These are phyloP conservation scores for Ustulina deusta DNA, from an alignment of 2,329 filamentous ascomycete genomes.

Conservation along the genomic window DNA sequence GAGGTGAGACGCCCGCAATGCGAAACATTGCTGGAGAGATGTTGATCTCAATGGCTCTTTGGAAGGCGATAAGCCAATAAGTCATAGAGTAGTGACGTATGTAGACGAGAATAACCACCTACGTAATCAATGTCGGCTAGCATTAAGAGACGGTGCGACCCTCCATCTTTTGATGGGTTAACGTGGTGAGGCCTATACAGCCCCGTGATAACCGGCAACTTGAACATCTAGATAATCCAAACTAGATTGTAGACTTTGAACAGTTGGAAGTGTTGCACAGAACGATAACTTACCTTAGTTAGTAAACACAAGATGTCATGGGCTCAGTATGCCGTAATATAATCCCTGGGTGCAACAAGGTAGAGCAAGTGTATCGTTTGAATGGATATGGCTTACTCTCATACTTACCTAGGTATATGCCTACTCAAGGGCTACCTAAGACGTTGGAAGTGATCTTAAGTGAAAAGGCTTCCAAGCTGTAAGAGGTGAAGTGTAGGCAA, in stretches of 20 bases:
- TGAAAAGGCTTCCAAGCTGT: no score
- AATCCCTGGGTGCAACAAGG: neutral
- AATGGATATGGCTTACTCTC: neutral
- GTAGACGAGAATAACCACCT: neutral
- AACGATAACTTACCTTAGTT: neutral
- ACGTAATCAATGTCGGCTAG: neutral
- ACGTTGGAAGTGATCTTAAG: no score
- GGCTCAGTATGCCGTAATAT: neutral
- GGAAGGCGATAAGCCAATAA: neutral
- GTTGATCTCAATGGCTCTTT: neutral
- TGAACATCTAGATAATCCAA: neutral
- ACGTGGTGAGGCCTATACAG: neutral
- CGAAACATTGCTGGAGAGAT: conserved; percentile 17
- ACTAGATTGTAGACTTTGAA: neutral
- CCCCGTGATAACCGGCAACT: neutral
- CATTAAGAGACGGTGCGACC: neutral
- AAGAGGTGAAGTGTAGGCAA: no score
- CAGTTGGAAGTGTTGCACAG: neutral
- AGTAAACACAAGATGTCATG: no score
- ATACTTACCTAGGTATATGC: no score
- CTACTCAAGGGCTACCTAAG: no score
- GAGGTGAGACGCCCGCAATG: neutral
- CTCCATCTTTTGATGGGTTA: neutral
- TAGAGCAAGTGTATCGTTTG: neutral
- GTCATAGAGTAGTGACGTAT: neutral